Percentiles rank a stretch among this genome's conserved stretches.
phyloP scores from a whole-genome alignment of 768 basidiomycete genomes.

The Lanmaoa pseudosensibilis region DNA sequence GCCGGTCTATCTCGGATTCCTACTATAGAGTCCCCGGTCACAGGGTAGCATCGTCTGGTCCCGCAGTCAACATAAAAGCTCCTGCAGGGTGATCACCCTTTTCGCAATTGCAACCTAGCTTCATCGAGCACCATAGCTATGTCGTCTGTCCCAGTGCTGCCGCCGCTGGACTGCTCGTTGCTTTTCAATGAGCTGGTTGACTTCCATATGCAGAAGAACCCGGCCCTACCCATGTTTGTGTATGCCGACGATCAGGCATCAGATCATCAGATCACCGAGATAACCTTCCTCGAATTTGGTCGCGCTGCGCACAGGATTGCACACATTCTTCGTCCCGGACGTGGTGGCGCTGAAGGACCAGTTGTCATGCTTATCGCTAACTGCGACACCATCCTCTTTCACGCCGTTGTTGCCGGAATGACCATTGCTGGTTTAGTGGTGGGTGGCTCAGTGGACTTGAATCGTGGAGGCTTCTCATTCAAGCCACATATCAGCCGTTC shows the following conservation, averaged over 20 bases:
- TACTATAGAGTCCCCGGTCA: not conserved
- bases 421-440: slow-evolving; percentile 32
- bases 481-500: slow-evolving; percentile 23
- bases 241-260: slow-evolving; percentile 15
- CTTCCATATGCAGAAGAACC: slow-evolving; percentile 19
- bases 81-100: not conserved
- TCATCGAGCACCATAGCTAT: not conserved
- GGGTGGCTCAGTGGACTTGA: slow-evolving; percentile 30
- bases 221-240: slow-evolving; percentile 10
- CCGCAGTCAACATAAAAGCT: not conserved
- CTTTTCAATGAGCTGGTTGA: slow-evolving; percentile 17
- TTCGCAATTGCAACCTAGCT: not conserved
- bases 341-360: slow-evolving; percentile 18
- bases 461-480: slow-evolving; percentile 24
- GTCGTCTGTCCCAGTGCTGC: slow-evolving; percentile 5
- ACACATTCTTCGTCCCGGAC: slow-evolving; percentile 16
- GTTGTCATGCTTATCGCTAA: slow-evolving; percentile 35
- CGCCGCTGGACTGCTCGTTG: slow-evolving; percentile 17
- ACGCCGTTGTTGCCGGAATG: slow-evolving; percentile 18
- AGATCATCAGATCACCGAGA: slow-evolving; percentile 9
- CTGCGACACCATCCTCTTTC: slow-evolving; percentile 24
- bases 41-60: not conserved
- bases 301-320: slow-evolving; percentile 34
- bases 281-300: slow-evolving; percentile 12
- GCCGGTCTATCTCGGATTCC: not conserved